These are phyloP conservation scores for Trichoderma parareesei DNA, from an alignment of 495 filamentous ascomycete species.

Conservation along the genomic window DNA sequence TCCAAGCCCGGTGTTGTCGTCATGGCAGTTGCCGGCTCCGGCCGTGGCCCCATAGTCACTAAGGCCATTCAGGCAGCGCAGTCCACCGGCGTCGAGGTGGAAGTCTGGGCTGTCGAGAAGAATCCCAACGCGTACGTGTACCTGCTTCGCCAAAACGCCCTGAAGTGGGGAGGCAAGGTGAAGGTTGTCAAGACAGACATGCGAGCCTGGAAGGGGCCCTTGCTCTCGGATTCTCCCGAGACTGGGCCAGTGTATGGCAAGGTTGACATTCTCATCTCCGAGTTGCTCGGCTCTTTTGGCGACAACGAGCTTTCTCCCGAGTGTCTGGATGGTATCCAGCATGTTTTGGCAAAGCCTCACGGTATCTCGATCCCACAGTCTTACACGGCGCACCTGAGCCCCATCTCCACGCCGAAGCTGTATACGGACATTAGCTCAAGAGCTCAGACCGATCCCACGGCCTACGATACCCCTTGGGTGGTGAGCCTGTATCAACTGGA, in stretches of 20 bases:
- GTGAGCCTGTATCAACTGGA: conserved; percentile 87
- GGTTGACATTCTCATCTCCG: conserved; percentile 89
- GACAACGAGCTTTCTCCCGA: conserved; percentile 90
- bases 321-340: conserved; percentile 55
- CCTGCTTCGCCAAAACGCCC: conserved; percentile 74
- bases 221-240: conserved; percentile 24
- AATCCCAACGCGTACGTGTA: conserved; percentile 96
- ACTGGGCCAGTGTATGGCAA: conserved; percentile 39
- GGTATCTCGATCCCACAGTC: conserved; percentile 90
- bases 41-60: conserved; percentile 83
- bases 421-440: conserved; percentile 68
- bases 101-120: conserved; percentile 92
- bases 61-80: conserved; percentile 73
- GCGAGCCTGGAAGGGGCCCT: conserved; percentile 84
- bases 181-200: conserved; percentile 93
- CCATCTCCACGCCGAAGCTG: conserved; percentile 82
- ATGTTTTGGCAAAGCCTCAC: conserved; percentile 60
- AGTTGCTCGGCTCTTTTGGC: conserved; percentile 86
- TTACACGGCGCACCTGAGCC: conserved; percentile 86
- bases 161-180: conserved; percentile 65
- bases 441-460: conserved; percentile 51
- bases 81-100: conserved; percentile 65
- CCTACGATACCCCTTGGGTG: conserved; percentile 85
- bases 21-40: conserved; percentile 87
- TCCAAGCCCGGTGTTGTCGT: conserved; percentile 44